Conservation (phyloP, 805 yeast species). For the Wickerhamomyces ciferrii region DNA sequence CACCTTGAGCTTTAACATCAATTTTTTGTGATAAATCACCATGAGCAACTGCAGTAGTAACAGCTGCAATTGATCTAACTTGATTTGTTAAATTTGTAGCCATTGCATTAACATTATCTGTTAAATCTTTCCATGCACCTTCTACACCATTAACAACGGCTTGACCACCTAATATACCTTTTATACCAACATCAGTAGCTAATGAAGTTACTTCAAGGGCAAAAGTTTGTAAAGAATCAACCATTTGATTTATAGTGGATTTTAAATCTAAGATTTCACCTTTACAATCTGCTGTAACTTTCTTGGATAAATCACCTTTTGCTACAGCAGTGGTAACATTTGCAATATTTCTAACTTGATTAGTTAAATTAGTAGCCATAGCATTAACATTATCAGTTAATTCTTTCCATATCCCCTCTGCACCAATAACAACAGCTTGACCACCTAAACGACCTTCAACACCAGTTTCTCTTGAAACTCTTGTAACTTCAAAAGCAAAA, state of each 20-base stretch:
- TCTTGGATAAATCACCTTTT: conserved; percentile 80
- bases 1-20: conserved; percentile 88
- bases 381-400: conserved; percentile 87
- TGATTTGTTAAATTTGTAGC: conserved; percentile 88
- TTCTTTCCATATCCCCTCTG: conserved; percentile 87
- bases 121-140: conserved; percentile 88
- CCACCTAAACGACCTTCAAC: conserved; percentile 86
- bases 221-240: conserved; percentile 82
- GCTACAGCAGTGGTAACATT: conserved; percentile 86
- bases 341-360: conserved; percentile 85
- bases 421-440: conserved; percentile 78
- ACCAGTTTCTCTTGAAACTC: conserved; percentile 87
- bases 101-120: conserved; percentile 90
- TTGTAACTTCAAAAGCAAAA: conserved; percentile 83
- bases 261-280: conserved; percentile 86
- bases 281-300: conserved; percentile 85
- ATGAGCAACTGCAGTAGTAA: conserved; percentile 91
- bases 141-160: conserved; percentile 89
- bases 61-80: conserved; percentile 89
- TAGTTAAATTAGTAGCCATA: conserved; percentile 82
- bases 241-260: conserved; percentile 87
- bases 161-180: conserved; percentile 88
- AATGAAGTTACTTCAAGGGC: conserved; percentile 87
- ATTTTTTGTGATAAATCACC: conserved; percentile 89
- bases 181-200: conserved; percentile 90